Base-by-base conservation (phyloP, 768 basidiomycete species). In the Mycena filopes region DNA sequence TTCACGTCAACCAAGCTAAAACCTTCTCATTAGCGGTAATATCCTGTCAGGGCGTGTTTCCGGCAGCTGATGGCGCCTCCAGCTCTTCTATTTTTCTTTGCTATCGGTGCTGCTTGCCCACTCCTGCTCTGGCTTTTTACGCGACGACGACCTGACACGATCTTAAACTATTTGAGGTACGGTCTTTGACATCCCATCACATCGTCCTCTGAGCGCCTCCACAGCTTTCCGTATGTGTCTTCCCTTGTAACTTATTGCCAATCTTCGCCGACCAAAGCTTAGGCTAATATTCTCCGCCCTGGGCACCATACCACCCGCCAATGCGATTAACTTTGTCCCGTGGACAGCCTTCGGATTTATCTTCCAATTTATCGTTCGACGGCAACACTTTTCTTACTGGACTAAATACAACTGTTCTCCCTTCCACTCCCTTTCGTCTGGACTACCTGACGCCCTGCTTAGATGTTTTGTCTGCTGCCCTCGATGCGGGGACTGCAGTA, bases 241-340 rank as follows among this genome's bases (percentile, higher is more conserved):
- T 51, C 49, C 31, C 10, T 23, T 42, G 41, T 40, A 26, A 33
- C 45, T 33, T 26, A 45, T 53, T 16, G n/a, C n/a, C n/a, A n/a
- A 28, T 26, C 65, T 63, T 66, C 65, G 66, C 40, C 13, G n/a
- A 54, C 54, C 33, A 42, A 60, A 31, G 33, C 51, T 21, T 47
- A 87, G 85, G 56, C 87, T 93, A 53, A 84, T 94, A 71, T 90
- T 94, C 71, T 84, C 85, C 28, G 94, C 92, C 3, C 84, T 89
- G 5, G 77, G 80, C 23, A 78, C 79, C 56, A 92, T 96, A 49
- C 95, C 95, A 1, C 93, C 94, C 11, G 93, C 93, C 15, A 92
- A 89, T 0, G 91, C 93, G 4, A 83, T 95, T 70, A 96, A 97
- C 75, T 96, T 90, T 72, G 83, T 94, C 3, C 89, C 90, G 3